Conservation (phyloP, 176 grass and related monocot species). For the Avena atlantica region DNA sequence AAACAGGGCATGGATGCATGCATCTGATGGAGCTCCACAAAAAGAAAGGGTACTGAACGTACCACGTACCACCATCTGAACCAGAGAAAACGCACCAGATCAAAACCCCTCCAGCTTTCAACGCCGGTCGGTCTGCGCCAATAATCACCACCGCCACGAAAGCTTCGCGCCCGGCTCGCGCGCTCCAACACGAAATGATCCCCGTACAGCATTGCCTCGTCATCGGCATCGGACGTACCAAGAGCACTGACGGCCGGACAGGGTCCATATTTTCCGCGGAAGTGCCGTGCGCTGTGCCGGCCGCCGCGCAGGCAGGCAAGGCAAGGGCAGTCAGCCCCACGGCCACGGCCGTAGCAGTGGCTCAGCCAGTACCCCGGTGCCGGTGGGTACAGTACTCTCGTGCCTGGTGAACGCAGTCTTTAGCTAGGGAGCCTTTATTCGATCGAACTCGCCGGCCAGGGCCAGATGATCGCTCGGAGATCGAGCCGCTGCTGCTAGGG, state of each 20-base stretch:
- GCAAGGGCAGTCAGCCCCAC: not conserved
- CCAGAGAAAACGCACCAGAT: not conserved
- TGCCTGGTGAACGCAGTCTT: not conserved
- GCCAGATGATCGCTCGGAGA: not conserved
- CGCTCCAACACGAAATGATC: not conserved
- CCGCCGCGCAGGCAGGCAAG: not conserved
- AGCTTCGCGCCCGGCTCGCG: not conserved
- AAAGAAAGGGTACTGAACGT: not conserved
- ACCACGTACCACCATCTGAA: not conserved
- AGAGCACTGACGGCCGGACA: not conserved
- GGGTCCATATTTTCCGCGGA: slow-evolving; percentile 13
- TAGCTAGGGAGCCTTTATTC: not conserved
- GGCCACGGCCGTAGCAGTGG: slow-evolving; percentile 22
- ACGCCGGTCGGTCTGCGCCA: not conserved
- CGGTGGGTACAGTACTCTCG: not conserved
- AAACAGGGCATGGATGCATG: not conserved
- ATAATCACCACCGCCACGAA: slow-evolving; percentile 9
- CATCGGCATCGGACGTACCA: not conserved
- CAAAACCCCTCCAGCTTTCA: not conserved
- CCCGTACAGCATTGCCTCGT: not conserved
- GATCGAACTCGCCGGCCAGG: not conserved
- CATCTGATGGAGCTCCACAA: not conserved
- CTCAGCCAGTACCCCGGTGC: not conserved
- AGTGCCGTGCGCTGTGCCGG: not conserved
- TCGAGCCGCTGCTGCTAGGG: not conserved